Conservation (phyloP, 148 eudicot species). For the Nepenthes mirabilis region DNA sequence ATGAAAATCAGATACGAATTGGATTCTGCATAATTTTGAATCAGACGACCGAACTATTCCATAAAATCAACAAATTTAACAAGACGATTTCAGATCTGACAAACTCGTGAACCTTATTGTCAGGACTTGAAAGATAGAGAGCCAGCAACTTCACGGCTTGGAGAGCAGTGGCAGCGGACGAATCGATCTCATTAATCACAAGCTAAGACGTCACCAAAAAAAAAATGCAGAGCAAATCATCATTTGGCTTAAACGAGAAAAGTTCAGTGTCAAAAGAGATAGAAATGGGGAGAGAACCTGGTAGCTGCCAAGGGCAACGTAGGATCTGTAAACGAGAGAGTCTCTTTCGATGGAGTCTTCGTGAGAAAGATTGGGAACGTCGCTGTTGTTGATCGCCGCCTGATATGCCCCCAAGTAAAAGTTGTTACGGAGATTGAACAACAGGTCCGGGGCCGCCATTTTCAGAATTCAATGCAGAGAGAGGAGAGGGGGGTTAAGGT, state of each 20-base stretch:
- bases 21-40: background rate
- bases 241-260: too few species aligned
- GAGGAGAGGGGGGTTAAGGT: too few species aligned
- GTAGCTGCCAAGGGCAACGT: conserved; percentile 81
- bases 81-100: conserved; percentile 10
- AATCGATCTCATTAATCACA: conserved; percentile 66
- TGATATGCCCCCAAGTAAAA: conserved; percentile 90
- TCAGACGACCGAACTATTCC: background rate
- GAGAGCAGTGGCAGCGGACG: conserved; percentile 74
- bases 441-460: conserved; percentile 63
- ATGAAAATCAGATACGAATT: too few species aligned
- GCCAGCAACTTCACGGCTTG: conserved; percentile 93
- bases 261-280: background rate
- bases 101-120: conserved; percentile 37
- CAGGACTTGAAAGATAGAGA: conserved; percentile 47
- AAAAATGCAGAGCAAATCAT: background rate
- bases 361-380: conserved; percentile 53
- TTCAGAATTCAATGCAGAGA: too few species aligned
- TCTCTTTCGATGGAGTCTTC: conserved; percentile 70
- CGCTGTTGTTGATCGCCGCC: conserved; percentile 79
- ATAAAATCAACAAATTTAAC: background rate
- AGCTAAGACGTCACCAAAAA: conserved; percentile 26
- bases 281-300: conserved; percentile 20
- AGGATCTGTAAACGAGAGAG: conserved; percentile 65
- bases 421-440: conserved; percentile 69